Evolutionary conservation across 2,329 filamentous ascomycete genomes (phyloP), one percentile per base, ranked within the genome.

Genomic region (Ascochyta rabiei): DNA sequence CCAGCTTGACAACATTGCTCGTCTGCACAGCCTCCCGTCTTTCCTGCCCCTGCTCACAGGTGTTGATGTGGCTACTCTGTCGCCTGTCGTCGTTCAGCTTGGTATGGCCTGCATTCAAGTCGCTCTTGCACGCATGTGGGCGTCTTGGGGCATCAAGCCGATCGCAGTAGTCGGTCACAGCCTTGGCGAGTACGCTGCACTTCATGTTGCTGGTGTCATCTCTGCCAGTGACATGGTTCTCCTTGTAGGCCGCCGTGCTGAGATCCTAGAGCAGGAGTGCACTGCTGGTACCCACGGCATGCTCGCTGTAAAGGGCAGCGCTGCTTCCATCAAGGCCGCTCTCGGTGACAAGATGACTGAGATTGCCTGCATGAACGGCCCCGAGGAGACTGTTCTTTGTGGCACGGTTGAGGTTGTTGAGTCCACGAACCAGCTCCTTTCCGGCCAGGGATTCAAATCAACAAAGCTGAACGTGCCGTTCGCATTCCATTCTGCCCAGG

Each of bases 321-420:
- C 66, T 38, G 80, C 85, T 23, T 77, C 81, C 5, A 83, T 86
- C 54, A 79, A 75, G 39, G 79, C 82, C 21, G 81, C 81, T 46
- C 74, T 82, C 56, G 80, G 85, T 16, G 69, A 72, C 51, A 77
- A 78, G 61, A 79, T 79, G 64, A 76, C 76, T 30, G 81, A 84
- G 62, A 75, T 86, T 56, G 88, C 90, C 15, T 95, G 91, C 77
- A 83, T 91, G 70, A 96, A 96, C 63, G 86, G 88, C 0, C 86
- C 87, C 0, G 80, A 85, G 45, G 89, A 91, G 69, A 92, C 87
- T 9, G 91, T 95, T 2, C 79, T 95, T n/a, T 85, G 84, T 57
- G 84, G 84, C 15, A 82, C 81, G 49, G 81, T 84, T 44, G 79
- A 85, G 34, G 80, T 87, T 56, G 84, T 89, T 48, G 79, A 84